Base-by-base conservation (phyloP, 1,284 basidiomycete genomes). In the Rhodotorula sp. region DNA sequence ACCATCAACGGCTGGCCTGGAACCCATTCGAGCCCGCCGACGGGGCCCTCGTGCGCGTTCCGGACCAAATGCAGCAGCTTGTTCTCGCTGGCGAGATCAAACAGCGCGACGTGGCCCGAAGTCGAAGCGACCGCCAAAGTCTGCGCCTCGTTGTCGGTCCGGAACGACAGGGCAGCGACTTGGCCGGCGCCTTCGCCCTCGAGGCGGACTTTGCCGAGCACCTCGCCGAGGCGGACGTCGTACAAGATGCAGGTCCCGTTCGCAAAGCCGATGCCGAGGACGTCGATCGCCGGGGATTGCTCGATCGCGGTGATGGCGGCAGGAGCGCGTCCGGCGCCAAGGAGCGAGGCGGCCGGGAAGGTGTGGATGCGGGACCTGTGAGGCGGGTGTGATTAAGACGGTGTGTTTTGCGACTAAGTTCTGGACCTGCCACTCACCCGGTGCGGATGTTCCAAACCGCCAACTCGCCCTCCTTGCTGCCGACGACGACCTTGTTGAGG, bases 361-460 rank as follows among this genome's bases (percentile, higher is more conserved):
- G 83, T 78, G 81, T 86, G 79, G 80, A 85, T 79, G 71, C 84
- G 79, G 10, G 83, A 80, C 51, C 83, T 85, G 73, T 66, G 15
- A 39, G n/a, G 73, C 67, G 15, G 46, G n/a, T 2, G n/a, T 8
- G n/a, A 0, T 6, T 29, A 14, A 62, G 29, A 68, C 21, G 68
- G 56, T 58, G 29, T 29, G 29, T 29, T n/a, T n/a, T n/a, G n/a
- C n/a, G n/a, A n/a, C n/a, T n/a, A n/a, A n/a, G n/a, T n/a, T n/a
- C n/a, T n/a, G n/a, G n/a, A n/a, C n/a, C n/a, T n/a, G n/a, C n/a
- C n/a, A 85, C 89, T 76, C 76, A 93, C 90, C 87, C 86, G 10
- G 93, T 90, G 18, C 88, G 86, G 72, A 94, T 89, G 81, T 99
- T 99, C 93, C 93, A 99, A n/a, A 99, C 83, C 75, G 96, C 91